Evolutionary conservation across 2,329 filamentous ascomycete species (phyloP), one percentile per base, ranked within the genome.

Genomic region (Pseudogymnoascus verrucosus): DNA sequence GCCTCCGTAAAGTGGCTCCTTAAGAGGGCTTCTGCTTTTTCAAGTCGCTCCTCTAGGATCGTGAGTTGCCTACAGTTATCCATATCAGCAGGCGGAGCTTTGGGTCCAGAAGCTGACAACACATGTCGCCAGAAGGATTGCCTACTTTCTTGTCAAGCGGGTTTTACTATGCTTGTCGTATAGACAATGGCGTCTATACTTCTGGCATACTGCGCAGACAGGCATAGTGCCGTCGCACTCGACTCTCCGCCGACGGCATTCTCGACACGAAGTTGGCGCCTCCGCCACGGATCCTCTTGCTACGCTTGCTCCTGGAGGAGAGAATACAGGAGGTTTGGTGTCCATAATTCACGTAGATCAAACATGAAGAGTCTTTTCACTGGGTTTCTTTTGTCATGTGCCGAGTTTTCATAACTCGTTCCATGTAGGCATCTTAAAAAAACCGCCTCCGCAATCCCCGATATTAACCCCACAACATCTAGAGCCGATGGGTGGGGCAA

Each of bases 111-210:
- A 61, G 31, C 36, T 16, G 31, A 26, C 59, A 61, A 28, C 34
- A 42, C 36, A 61, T 44, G 34, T 42, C 10, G 34, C 31, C 19
- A 61, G 59, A 28, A 44, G 39, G 59, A 11, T 57, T 26, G 31
- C 59, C 2, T 61, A 61, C 59, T 61, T 61, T 39, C 59, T 39
- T 39, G 59, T 61, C 31, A 61, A 23, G 21, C 59, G 59, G 39
- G 59, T 61, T 44, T 61, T 61, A 44, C 59, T 61, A 39, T 61
- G 59, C 59, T 61, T 61, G 59, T 61, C 59, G 16, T 61, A 61
- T 16, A 61, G 59, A 31, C 59, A 61, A 44, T 61, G 59, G 16
- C 59, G 59, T 39, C 59, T 61, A 23, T 61, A 61, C 59, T 61
- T 61, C 34, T 61, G 59, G 39, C 59, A 61, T 10, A 61, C 59